These are phyloP conservation scores for Neoconidiobolus thromboides DNA, from an alignment of 371 early-diverging fungal species.

Conservation along the genomic window DNA sequence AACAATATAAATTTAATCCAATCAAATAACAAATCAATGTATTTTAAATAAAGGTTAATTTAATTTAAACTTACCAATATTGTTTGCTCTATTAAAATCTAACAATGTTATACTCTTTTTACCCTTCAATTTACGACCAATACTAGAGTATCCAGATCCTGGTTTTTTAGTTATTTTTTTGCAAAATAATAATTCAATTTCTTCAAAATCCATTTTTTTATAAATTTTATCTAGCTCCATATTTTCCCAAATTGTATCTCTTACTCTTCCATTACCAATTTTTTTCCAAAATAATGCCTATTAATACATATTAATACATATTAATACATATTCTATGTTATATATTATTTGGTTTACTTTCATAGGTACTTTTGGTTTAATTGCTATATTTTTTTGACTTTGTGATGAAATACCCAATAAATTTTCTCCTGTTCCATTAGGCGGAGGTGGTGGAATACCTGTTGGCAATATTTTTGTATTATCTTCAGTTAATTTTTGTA, in stretches of 20 bases:
- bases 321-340: background rate
- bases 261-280: constrained; percentile 14
- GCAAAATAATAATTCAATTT: constrained; percentile 15
- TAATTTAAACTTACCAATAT: constrained; percentile 11
- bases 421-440: background rate
- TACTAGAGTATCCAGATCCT: constrained; percentile 1
- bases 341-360: background rate
- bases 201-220: constrained; percentile 10
- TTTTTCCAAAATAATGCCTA: constrained; percentile 13
- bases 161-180: constrained; percentile 6
- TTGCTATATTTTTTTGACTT: background rate
- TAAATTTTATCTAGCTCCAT: background rate
- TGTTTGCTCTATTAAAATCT: constrained; percentile 37
- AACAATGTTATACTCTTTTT: constrained; percentile 23
- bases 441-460: background rate
- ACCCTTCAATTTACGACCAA: background rate
- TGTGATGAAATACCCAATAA: too few species aligned
- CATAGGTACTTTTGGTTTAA: constrained; percentile 7
- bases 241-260: constrained; percentile 18
- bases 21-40: too few species aligned
- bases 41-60: too few species aligned
- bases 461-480: background rate
- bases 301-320: background rate
- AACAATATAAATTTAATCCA: too few species aligned
- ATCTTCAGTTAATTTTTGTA: constrained; percentile 3